Evolutionary conservation across 2,329 filamentous ascomycete genomes (phyloP).

Genomic region (Emydomyces testavorans): DNA sequence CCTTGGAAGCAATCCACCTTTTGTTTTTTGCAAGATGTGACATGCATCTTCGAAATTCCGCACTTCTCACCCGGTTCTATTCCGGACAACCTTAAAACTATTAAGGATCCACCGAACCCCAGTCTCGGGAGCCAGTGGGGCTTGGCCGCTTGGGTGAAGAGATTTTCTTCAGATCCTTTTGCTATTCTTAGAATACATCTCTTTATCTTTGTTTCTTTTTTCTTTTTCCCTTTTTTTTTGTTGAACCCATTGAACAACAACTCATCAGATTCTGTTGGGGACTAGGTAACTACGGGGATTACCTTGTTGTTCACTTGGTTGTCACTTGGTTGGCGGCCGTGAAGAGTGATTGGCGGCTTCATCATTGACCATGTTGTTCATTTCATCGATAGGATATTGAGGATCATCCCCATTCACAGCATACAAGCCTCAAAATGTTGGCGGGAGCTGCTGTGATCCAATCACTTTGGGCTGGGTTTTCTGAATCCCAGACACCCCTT

Average conservation of each 20-base stretch:
- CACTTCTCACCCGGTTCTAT: neutral
- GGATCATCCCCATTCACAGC: too few relatives aligned
- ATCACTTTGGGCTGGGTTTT: too few relatives aligned
- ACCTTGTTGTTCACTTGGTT: too few relatives aligned
- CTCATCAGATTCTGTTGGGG: neutral
- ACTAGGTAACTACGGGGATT: too few relatives aligned
- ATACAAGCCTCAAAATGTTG: too few relatives aligned
- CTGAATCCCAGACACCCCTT: too few relatives aligned
- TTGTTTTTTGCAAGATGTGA: neutral
- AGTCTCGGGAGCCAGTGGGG: conserved; percentile 5
- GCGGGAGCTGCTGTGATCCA: too few relatives aligned
- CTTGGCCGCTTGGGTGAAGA: neutral
- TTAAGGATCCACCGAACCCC: conserved; percentile 5
- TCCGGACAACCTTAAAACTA: conserved; percentile 6
- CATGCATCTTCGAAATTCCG: neutral
- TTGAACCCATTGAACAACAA: conserved; percentile 1
- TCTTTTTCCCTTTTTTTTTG: neutral
- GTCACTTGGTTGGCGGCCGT: neutral
- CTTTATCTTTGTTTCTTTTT: neutral
- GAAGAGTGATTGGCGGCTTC: neutral
- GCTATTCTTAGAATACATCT: conserved; percentile 6
- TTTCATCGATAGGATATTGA: too few relatives aligned
- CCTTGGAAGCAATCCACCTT: neutral
- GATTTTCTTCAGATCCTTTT: neutral
- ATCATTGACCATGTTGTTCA: too few relatives aligned